phyloP scores from a whole-genome alignment of 164 flowering plant species.

The Houttuynia cordata region DNA sequence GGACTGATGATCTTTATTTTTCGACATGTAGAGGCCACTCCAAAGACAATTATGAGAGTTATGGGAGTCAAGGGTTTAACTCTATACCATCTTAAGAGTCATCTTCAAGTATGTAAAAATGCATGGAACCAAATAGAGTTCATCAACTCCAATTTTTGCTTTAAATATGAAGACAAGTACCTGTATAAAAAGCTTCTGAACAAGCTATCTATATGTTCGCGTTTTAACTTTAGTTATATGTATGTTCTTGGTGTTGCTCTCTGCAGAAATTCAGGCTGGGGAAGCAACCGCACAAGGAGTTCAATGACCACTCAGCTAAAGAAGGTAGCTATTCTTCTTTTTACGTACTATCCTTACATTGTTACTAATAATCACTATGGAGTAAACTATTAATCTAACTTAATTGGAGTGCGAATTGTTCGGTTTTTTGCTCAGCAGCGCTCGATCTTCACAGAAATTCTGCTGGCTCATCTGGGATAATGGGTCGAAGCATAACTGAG shows the following conservation, averaged over 20 bases:
- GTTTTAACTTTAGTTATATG: neutral
- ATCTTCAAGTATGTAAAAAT: constrained; percentile 63
- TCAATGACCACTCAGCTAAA: constrained; percentile 79
- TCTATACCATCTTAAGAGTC: constrained; percentile 98
- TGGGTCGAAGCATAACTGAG: constrained; percentile 72
- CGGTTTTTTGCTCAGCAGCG: constrained; percentile 29
- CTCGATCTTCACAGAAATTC: constrained; percentile 64
- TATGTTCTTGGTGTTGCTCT: neutral
- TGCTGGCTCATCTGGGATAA: constrained; percentile 66
- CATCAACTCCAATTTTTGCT: neutral
- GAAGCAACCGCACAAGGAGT: constrained; percentile 98
- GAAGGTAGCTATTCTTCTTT: constrained; percentile 42
- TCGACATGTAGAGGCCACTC: constrained; percentile 75
- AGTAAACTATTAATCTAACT: neutral
- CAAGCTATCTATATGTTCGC: neutral
- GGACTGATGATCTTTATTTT: too few species aligned
- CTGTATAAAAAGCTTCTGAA: neutral
- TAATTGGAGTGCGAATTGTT: neutral
- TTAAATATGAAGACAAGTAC: neutral
- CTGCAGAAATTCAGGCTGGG: constrained; percentile 95
- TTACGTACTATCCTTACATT: neutral
- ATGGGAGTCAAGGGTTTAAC: constrained; percentile 99
- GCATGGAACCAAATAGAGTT: neutral
- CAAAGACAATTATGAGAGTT: constrained; percentile 95
- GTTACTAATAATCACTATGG: too few species aligned